phyloP scores from a whole-genome alignment of 306 rosid species.

The Lathyrus oleraceus region DNA sequence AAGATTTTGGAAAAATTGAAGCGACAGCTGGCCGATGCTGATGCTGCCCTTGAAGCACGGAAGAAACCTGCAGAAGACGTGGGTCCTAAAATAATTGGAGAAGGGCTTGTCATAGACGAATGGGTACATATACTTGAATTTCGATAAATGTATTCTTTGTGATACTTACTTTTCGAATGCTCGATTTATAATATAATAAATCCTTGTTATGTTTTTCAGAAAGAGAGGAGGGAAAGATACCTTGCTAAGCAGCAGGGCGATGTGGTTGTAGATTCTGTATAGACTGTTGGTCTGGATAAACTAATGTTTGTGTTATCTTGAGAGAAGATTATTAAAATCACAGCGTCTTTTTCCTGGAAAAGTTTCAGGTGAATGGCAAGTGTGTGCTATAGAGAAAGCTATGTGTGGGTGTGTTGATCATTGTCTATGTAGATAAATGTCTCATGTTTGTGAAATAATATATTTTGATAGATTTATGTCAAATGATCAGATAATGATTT shows the following conservation, averaged over 20 bases:
- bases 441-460: constrained; percentile 32
- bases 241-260: constrained; percentile 91
- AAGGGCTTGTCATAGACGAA: constrained; percentile 96
- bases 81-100: constrained; percentile 79
- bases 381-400: constrained; percentile 33
- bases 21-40: constrained; percentile 81
- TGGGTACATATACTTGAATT: constrained; percentile 57
- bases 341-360: constrained; percentile 25
- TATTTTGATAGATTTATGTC: constrained; percentile 17
- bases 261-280: constrained; percentile 68
- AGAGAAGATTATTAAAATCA: constrained; percentile 31
- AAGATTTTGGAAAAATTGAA: constrained; percentile 78
- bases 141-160: not conserved
- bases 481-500: not conserved
- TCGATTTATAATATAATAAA: constrained; percentile 9
- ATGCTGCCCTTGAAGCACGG: constrained; percentile 77
- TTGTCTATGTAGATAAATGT: constrained; percentile 52
- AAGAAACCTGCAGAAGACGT: constrained; percentile 79
- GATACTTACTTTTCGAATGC: constrained; percentile 1
- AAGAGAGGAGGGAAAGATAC: constrained; percentile 96
- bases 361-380: constrained; percentile 26
- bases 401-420: constrained; percentile 27
- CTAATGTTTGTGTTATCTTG: constrained; percentile 19
- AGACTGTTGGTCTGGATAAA: constrained; percentile 32
- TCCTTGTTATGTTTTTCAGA: constrained; percentile 46